Percentiles rank a stretch among this genome's conserved stretches.
Evolutionary conservation across 2,329 filamentous ascomycete species (phyloP).

Genomic region (Penicillium crustosum): DNA sequence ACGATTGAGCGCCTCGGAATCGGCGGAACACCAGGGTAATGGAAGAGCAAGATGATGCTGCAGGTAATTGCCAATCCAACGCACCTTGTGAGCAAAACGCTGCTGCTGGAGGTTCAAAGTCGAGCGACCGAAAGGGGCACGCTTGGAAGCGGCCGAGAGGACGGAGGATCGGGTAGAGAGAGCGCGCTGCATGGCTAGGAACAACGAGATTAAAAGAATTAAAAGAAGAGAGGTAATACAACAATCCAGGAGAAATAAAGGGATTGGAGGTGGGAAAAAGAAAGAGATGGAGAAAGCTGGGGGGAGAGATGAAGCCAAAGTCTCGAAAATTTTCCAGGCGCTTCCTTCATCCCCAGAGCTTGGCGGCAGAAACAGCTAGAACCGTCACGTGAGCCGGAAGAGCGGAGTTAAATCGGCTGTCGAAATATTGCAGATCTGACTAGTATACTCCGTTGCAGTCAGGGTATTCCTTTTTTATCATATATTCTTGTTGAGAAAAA

Average conservation of each 20-base stretch:
- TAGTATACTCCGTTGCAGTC: too few relatives aligned
- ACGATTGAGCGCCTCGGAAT: slow-evolving; percentile 19
- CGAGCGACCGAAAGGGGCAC: slow-evolving; percentile 61
- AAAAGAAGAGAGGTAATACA: slow-evolving; percentile 24
- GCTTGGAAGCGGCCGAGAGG: slow-evolving; percentile 62
- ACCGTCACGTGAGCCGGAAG: slow-evolving; percentile 38
- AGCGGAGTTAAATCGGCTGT: neutral
- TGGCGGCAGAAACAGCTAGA: slow-evolving; percentile 46
- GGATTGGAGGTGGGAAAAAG: slow-evolving; percentile 30
- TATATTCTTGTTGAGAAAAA: neutral
- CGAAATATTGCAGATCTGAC: neutral
- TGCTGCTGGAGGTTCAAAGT: slow-evolving; percentile 78
- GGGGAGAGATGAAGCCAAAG: slow-evolving; percentile 39
- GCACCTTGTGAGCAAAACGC: slow-evolving; percentile 95
- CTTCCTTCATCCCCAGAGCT: slow-evolving; percentile 39
- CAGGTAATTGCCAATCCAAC: slow-evolving; percentile 21
- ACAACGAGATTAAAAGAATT: slow-evolving; percentile 26
- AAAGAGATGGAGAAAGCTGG: slow-evolving; percentile 32
- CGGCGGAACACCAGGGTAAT: slow-evolving; percentile 18
- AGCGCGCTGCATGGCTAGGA: slow-evolving; percentile 80
- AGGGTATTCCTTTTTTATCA: too few relatives aligned
- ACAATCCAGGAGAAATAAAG: slow-evolving; percentile 37
- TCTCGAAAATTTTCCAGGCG: slow-evolving; percentile 41
- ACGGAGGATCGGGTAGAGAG: slow-evolving; percentile 80
- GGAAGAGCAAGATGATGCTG: neutral